Conservation (phyloP, 2,329 filamentous ascomycete species). For the Penicillium sp. region DNA sequence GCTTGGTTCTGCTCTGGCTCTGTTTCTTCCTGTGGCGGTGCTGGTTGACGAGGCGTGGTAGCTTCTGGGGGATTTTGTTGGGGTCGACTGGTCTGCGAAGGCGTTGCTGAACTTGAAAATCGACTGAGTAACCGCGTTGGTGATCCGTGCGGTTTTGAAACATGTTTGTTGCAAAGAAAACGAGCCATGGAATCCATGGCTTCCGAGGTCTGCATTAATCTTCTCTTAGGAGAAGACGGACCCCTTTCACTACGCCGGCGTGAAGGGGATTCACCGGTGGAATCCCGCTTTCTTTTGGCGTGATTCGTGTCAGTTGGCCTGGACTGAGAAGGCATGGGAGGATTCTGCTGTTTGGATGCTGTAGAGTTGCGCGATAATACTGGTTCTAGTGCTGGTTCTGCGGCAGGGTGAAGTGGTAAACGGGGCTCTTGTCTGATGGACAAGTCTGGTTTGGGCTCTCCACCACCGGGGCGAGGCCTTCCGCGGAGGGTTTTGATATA, state of each 20-base stretch:
- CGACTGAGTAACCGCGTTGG: not conserved
- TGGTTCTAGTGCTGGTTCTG: not conserved
- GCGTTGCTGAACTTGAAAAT: not conserved
- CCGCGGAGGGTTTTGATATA: constrained; percentile 44
- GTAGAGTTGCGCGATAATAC: not conserved
- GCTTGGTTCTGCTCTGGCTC: not conserved
- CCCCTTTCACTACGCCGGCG: not conserved
- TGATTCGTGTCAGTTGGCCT: not conserved
- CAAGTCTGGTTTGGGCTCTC: not conserved
- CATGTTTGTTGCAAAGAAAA: not conserved
- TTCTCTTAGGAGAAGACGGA: constrained; percentile 10
- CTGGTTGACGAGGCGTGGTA: not conserved
- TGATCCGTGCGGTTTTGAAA: not conserved
- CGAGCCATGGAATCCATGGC: not conserved
- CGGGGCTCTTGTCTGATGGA: not conserved
- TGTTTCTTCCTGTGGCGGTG: not conserved
- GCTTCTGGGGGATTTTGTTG: not conserved
- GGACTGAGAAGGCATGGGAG: not conserved
- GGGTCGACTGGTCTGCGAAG: not conserved
- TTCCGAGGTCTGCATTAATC: constrained; percentile 1
- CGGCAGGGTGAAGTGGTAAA: not conserved
- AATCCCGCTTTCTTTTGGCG: constrained; percentile 26
- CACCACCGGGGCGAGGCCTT: constrained; percentile 34
- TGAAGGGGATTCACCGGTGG: not conserved
- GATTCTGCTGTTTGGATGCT: not conserved